Evolutionary conservation across 2,329 filamentous ascomycete genomes (phyloP).

Genomic region (Myriosclerotinia scirpicola): DNA sequence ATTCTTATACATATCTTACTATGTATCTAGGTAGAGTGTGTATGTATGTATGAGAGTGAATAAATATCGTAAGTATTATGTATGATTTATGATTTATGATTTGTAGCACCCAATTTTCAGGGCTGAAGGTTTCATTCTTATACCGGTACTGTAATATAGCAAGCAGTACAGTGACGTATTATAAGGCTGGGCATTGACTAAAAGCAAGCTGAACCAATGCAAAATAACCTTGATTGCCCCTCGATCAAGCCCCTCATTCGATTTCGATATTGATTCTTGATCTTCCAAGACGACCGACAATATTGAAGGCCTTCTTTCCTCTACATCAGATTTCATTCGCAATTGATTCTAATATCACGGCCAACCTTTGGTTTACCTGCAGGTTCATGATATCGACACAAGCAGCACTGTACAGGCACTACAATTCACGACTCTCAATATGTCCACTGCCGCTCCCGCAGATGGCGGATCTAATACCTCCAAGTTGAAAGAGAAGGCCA

Average conservation of each 20-base stretch:
- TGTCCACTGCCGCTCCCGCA: conserved; percentile 34
- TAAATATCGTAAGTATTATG: too few species aligned
- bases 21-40: too few species aligned
- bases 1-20: too few species aligned
- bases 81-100: too few species aligned
- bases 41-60: too few species aligned
- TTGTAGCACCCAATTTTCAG: not conserved
- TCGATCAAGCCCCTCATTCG: not conserved
- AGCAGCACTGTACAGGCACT: not conserved
- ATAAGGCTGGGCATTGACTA: conserved; percentile 4
- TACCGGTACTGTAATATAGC: not conserved
- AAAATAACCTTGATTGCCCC: not conserved
- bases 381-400: not conserved
- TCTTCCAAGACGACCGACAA: too few species aligned
- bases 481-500: conserved; percentile 47
- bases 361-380: not conserved
- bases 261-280: not conserved
- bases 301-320: not conserved
- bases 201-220: not conserved
- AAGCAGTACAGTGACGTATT: not conserved
- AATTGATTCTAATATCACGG: not conserved
- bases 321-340: not conserved
- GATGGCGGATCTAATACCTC: conserved; percentile 37
- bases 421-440: conserved; percentile 20
- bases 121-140: not conserved